A percentile compares a stretch with the other conserved stretches of the same genome.
These are phyloP conservation scores for Jamesozyma gamospora DNA, from an alignment of 805 yeast species.

Conservation along the genomic window DNA sequence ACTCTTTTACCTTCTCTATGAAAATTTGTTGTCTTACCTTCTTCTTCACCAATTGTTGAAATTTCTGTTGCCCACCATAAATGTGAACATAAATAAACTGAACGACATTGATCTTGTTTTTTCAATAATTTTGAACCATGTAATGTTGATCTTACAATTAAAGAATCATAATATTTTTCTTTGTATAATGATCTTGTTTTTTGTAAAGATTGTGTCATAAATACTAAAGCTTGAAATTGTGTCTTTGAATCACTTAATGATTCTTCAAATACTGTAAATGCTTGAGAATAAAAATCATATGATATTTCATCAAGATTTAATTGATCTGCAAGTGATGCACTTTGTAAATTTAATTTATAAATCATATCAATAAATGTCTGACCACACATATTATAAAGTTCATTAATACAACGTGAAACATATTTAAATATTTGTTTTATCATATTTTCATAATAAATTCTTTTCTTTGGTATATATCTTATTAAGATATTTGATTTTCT, in stretches of 20 bases:
- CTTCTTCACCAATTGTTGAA: slow-evolving; percentile 37
- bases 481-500: slow-evolving; percentile 35
- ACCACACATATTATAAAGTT: slow-evolving; percentile 37
- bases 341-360: slow-evolving; percentile 43
- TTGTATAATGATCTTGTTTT: slow-evolving; percentile 40
- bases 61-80: slow-evolving; percentile 85
- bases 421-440: slow-evolving; percentile 59
- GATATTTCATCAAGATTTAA: slow-evolving; percentile 58
- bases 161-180: slow-evolving; percentile 46
- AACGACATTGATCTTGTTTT: slow-evolving; percentile 90
- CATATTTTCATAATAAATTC: slow-evolving; percentile 10
- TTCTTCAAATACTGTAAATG: slow-evolving; percentile 76
- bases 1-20: slow-evolving; percentile 59
- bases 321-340: slow-evolving; percentile 76
- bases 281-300: slow-evolving; percentile 82
- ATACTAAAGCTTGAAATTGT: slow-evolving; percentile 43
- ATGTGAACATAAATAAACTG: slow-evolving; percentile 77
- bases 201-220: slow-evolving; percentile 43
- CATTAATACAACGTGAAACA: slow-evolving; percentile 58
- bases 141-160: slow-evolving; percentile 76
- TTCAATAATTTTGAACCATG: slow-evolving; percentile 82
- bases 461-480: slow-evolving; percentile 11
- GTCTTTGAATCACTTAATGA: slow-evolving; percentile 42
- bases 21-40: slow-evolving; percentile 32
- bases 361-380: slow-evolving; percentile 24